phyloP scores from a whole-genome alignment of 805 yeast genomes.

The Millerago galiae region DNA sequence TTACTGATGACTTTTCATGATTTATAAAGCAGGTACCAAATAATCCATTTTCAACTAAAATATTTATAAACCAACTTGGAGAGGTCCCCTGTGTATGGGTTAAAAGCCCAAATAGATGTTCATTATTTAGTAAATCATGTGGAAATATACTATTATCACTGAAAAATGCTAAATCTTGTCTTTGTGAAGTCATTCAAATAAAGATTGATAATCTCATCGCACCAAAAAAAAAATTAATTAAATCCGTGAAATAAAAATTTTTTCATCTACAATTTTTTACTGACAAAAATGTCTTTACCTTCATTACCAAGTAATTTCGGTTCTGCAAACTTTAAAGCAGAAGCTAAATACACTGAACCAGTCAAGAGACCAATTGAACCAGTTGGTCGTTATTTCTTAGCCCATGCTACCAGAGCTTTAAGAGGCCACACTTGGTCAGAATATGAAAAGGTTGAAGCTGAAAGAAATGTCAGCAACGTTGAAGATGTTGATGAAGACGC shows the following conservation, averaged over 20 bases:
- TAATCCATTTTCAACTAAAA: conserved; percentile 44
- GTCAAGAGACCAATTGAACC: conserved; percentile 87
- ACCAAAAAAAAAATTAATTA: neutral
- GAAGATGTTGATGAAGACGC: conserved; percentile 47
- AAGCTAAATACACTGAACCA: conserved; percentile 48
- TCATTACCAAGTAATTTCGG: conserved; percentile 49
- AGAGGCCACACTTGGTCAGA: conserved; percentile 99
- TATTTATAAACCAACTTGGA: conserved; percentile 56
- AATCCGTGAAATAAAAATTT: neutral
- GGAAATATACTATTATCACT: conserved; percentile 42
- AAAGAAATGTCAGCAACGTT: conserved; percentile 65
- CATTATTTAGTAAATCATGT: conserved; percentile 12
- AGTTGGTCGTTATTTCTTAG: conserved; percentile 91
- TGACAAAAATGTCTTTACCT: conserved; percentile 35
- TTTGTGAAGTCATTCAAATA: conserved; percentile 30
- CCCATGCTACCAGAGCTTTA: conserved; percentile 92
- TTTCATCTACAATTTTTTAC: neutral
- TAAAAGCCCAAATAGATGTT: conserved; percentile 26
- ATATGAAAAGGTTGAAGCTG: conserved; percentile 90
- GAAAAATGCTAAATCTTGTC: conserved; percentile 53
- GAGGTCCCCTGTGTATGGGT: conserved; percentile 46
- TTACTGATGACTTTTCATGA: conserved; percentile 11
- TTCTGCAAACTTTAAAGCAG: conserved; percentile 43
- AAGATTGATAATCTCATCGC: neutral
- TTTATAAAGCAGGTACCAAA: conserved; percentile 21